Evolutionary conservation across 2,329 filamentous ascomycete genomes (phyloP), one percentile per base, ranked within the genome.

Genomic region (Ascocoryne sarcoides): DNA sequence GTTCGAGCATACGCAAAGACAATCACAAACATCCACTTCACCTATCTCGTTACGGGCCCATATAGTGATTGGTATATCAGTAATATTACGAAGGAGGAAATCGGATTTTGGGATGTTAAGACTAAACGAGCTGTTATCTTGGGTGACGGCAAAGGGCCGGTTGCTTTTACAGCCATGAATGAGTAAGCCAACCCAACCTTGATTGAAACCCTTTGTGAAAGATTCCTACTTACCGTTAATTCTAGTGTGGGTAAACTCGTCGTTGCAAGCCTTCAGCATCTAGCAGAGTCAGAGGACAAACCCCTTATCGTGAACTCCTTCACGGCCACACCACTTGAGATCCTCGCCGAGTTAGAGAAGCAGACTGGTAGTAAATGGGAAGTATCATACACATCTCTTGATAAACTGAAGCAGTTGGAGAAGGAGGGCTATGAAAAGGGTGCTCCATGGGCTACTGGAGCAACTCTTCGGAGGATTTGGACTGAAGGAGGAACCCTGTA

Each of bases 141-240:
- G 15, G 81, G 73, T 2, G 72, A 73, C 46, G 81, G 79, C 0
- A 63, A 76, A 28, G 76, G 70, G 15, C 69, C 65, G 44, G 68
- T 86, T 45, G 79, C 76, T 26, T 73, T 88, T 51, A 85, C 79
- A 2, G 82, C 76, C 2, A 84, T n/a, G n/a, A n/a, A n/a, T n/a
- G n/a, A n/a, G n/a, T n/a, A n/a, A n/a, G n/a, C n/a, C n/a, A n/a
- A n/a, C n/a, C n/a, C n/a, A n/a, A n/a, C n/a, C n/a, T n/a, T n/a
- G n/a, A n/a, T n/a, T n/a, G n/a, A n/a, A n/a, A n/a, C n/a, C n/a
- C n/a, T n/a, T n/a, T n/a, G n/a, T n/a, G n/a, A n/a, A n/a, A n/a
- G n/a, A n/a, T n/a, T n/a, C n/a, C n/a, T n/a, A n/a, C n/a, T n/a
- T n/a, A n/a, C n/a, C n/a, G n/a, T n/a, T n/a, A 10, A 10, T 14